These are phyloP conservation scores for Yamadazyma kitorensis DNA, from an alignment of 805 yeast genomes.

Conservation along the genomic window DNA sequence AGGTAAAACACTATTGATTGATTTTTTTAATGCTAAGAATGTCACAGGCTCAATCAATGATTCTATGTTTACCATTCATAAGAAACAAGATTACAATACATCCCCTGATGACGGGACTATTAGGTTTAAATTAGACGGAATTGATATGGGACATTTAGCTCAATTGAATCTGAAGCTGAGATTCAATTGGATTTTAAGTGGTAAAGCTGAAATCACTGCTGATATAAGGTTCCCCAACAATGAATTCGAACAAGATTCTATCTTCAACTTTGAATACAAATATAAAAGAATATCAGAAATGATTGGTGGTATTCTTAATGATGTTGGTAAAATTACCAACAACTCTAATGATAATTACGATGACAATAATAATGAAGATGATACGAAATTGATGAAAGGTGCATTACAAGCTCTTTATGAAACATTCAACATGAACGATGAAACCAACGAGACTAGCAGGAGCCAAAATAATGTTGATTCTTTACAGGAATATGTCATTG, in stretches of 20 bases:
- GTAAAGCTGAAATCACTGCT: conserved; percentile 66
- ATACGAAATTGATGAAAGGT: conserved; percentile 30
- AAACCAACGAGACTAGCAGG: neutral
- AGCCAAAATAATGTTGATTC: conserved; percentile 10
- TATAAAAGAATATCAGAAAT: conserved; percentile 23
- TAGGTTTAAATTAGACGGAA: conserved; percentile 41
- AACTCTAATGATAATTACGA: conserved; percentile 1
- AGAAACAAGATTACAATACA: conserved; percentile 52
- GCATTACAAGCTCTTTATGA: conserved; percentile 42
- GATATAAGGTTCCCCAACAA: conserved; percentile 69
- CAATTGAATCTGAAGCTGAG: conserved; percentile 35
- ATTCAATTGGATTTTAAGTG: conserved; percentile 71
- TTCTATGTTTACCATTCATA: conserved; percentile 73
- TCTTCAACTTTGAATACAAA: conserved; percentile 17
- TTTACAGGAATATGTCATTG: conserved; percentile 51
- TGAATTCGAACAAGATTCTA: conserved; percentile 19
- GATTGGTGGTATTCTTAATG: conserved; percentile 25
- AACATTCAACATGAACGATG: conserved; percentile 26
- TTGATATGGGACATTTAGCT: conserved; percentile 33
- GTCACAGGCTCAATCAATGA: conserved; percentile 74
- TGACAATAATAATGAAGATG: conserved; percentile 14
- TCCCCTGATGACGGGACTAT: conserved; percentile 28
- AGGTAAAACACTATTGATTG: conserved; percentile 56
- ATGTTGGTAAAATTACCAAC: conserved; percentile 19
- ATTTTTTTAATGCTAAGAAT: conserved; percentile 66